Evolutionary conservation across 2,329 filamentous ascomycete genomes (phyloP).

Genomic region (Claviceps quebecensis): DNA sequence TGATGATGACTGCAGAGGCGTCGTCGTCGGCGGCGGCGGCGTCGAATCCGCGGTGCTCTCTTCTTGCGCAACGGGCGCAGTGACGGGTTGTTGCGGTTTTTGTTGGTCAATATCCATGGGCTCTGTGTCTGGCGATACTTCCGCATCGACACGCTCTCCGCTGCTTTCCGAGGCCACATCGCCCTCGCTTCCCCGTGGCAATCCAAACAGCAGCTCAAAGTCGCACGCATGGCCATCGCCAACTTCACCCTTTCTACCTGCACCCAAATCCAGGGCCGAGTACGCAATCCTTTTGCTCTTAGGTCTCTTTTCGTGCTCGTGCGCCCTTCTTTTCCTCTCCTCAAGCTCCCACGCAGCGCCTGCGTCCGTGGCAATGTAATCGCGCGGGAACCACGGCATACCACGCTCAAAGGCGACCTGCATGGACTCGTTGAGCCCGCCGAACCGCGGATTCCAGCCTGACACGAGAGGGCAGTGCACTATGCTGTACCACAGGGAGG

Average conservation of each 20-base stretch:
- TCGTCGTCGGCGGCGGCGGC: neutral
- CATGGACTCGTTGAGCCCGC: conserved; percentile 63
- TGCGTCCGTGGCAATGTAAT: conserved; percentile 65
- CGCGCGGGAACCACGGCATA: conserved; percentile 71
- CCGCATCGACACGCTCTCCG: conserved; percentile 3
- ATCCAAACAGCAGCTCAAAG: conserved; percentile 54
- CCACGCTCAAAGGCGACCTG: conserved; percentile 73
- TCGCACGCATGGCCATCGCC: conserved; percentile 74
- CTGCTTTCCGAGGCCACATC: neutral
- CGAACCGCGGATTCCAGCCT: conserved; percentile 70
- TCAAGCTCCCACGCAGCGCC: conserved; percentile 66
- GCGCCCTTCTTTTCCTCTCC: conserved; percentile 55
- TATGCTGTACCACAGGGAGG: conserved; percentile 72
- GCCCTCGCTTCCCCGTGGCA: conserved; percentile 4
- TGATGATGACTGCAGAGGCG: neutral
- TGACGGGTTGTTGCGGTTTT: neutral
- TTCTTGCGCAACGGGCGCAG: neutral
- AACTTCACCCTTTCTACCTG: conserved; percentile 64
- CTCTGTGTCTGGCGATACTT: conserved; percentile 7
- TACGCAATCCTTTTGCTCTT: conserved; percentile 71
- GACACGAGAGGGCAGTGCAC: conserved; percentile 70
- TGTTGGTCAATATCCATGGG: conserved; percentile 20
- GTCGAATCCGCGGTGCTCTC: neutral
- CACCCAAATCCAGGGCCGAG: conserved; percentile 59
- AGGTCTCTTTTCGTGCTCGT: conserved; percentile 63